Evolutionary conservation across 164 flowering plant species (phyloP).

Genomic region (Vitis rotundifolia): DNA sequence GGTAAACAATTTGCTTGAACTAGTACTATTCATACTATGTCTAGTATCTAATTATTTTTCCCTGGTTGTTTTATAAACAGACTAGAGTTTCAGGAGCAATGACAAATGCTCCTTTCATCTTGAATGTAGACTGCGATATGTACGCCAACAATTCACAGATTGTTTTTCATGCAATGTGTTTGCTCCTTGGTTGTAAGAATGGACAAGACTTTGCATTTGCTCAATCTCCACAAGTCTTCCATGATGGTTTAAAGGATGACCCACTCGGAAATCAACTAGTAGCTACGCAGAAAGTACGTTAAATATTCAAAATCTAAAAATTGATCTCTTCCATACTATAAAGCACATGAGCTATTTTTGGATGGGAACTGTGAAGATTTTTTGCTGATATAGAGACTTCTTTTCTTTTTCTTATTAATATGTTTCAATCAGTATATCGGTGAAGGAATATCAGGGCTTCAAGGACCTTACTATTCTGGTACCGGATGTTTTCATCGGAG

Average conservation of each 20-base stretch:
- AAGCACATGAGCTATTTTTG: too few relatives aligned
- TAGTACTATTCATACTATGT: too few relatives aligned
- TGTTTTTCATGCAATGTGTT: conserved; percentile 58
- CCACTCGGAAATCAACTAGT: conserved; percentile 47
- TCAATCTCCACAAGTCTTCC: conserved; percentile 55
- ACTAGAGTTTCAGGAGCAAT: conserved; percentile 66
- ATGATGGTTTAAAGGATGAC: conserved; percentile 45
- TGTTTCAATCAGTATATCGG: conserved; percentile 13
- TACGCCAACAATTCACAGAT: conserved; percentile 52
- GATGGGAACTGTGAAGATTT: too few relatives aligned
- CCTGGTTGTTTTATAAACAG: conserved; percentile 16
- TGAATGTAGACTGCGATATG: conserved; percentile 83
- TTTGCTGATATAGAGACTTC: too few relatives aligned
- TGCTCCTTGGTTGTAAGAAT: conserved; percentile 29
- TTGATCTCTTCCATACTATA: too few relatives aligned
- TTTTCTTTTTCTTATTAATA: neutral
- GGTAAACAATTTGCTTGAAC: conserved; percentile 22
- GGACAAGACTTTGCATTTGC: conserved; percentile 46
- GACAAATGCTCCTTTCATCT: conserved; percentile 71
- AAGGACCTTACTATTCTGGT: conserved; percentile 55
- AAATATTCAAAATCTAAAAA: neutral
- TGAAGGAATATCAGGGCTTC: conserved; percentile 43
- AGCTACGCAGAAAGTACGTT: conserved; percentile 23
- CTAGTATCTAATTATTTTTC: too few relatives aligned
- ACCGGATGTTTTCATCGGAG: conserved; percentile 59